Percentiles rank a stretch among this genome's conserved stretches.
Evolutionary conservation across 2,329 filamentous ascomycete species (phyloP).

Genomic region (Fusarium solani-melongenae): DNA sequence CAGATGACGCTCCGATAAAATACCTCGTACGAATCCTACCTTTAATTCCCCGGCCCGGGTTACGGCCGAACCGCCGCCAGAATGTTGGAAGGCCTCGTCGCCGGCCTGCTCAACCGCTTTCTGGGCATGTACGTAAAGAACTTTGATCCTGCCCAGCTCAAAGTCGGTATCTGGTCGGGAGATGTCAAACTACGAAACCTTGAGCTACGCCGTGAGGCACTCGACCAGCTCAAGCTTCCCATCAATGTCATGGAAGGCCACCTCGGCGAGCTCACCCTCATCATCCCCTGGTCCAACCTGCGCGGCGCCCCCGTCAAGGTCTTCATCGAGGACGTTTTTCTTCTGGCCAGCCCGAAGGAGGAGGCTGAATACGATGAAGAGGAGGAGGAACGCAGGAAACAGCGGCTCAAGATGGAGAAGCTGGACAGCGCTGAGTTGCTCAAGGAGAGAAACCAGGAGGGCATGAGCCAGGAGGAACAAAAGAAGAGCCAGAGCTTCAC

Average conservation of each 20-base stretch:
- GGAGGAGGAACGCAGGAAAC: constrained; percentile 87
- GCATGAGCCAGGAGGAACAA: constrained; percentile 93
- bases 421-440: constrained; percentile 95
- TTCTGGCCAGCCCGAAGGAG: constrained; percentile 94
- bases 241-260: constrained; percentile 98
- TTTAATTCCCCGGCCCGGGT: constrained; percentile 72
- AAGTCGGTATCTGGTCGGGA: constrained; percentile 98
- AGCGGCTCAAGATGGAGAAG: constrained; percentile 98
- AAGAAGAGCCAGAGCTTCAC: constrained; percentile 99
- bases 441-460: constrained; percentile 91
- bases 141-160: constrained; percentile 97
- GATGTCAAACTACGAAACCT: constrained; percentile 96
- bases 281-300: constrained; percentile 97
- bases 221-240: constrained; percentile 95
- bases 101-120: constrained; percentile 97
- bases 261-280: constrained; percentile 88
- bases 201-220: constrained; percentile 90
- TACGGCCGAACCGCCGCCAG: constrained; percentile 70
- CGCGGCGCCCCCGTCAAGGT: constrained; percentile 94
- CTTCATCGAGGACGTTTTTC: constrained; percentile 95
- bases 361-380: constrained; percentile 93
- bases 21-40: constrained; percentile 21
- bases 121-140: constrained; percentile 99
- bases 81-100: constrained; percentile 98
- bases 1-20: constrained; percentile 40